Base-by-base conservation (phyloP, 2,329 filamentous ascomycete species). In the Penicillium sp. region DNA sequence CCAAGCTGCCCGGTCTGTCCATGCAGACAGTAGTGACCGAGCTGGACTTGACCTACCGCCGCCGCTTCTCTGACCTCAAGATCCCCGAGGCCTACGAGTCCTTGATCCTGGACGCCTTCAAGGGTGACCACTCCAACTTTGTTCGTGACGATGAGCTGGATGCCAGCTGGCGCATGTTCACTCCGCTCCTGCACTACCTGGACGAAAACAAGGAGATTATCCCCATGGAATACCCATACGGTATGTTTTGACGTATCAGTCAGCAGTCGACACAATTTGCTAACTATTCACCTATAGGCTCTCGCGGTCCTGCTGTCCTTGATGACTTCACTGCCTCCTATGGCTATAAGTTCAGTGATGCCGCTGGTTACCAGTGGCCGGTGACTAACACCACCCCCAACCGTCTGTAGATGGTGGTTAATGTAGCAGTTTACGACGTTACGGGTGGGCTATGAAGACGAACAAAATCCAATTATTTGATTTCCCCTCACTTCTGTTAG, bases 11-110 rank as follows among this genome's bases (percentile, higher is more conserved):
- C 20, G 94, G 94, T 69, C 82, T 99, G 69, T 97, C 92, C 82
- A 99, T 97, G 92, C 94, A 99, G 83, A 99, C 94, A 12, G 94
- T 97, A 37, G 90, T 97, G 67, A 99, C 94, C 57, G 94, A 99
- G 81, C 89, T 99, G 57, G 94, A 99, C 73, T 85, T 99, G 66
- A 99, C 95, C 62, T 99, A 99, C 83, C 87, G 95, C 73, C 88
- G 94, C 76, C 89, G 95, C 66, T 99, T 99, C 86, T 97, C 94
- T 18, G 94, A 99, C 77, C 85, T 99, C 55, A 99, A 99, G 85
- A 99, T 99, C 64, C 94, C 94, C 54, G 94, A 99, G 83, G 94
- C 94, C 6, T 99, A 99, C 78, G 94, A 99, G 79, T 97, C 92
- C 54, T 82, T 99, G 66, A 97, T 99, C 66, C 84, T 99, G 55